Evolutionary conservation across 1,139 yeast genomes (phyloP).

Genomic region (Pichia sp.): DNA sequence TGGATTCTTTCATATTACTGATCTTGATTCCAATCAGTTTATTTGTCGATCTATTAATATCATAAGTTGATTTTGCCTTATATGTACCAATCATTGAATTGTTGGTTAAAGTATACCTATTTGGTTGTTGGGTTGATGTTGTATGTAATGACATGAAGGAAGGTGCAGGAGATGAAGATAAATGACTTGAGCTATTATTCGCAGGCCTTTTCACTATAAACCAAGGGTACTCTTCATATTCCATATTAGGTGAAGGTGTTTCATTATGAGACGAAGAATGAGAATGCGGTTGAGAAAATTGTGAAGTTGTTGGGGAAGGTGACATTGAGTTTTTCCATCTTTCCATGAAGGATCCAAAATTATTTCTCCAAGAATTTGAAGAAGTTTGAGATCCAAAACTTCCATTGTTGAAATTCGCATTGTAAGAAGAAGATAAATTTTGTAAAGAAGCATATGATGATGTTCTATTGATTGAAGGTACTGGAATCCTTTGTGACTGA

Average conservation of each 20-base stretch:
- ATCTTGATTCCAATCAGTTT: constrained; percentile 4
- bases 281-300: constrained; percentile 5
- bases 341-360: constrained; percentile 26
- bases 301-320: constrained; percentile 13
- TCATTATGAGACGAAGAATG: constrained; percentile 7
- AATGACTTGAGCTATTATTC: not conserved
- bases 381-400: constrained; percentile 12
- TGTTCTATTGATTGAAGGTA: constrained; percentile 21
- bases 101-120: constrained; percentile 3
- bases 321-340: constrained; percentile 20
- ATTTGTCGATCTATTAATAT: constrained; percentile 5
- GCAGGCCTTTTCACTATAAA: constrained; percentile 7
- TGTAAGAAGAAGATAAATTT: constrained; percentile 27
- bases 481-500: constrained; percentile 17
- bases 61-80: constrained; percentile 3
- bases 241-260: constrained; percentile 41
- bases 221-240: constrained; percentile 40
- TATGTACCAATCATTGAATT: constrained; percentile 3
- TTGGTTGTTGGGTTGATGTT: constrained; percentile 1
- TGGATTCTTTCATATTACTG: constrained; percentile 4
- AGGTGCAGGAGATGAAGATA: constrained; percentile 8
- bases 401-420: constrained; percentile 14
- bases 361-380: constrained; percentile 27
- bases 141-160: constrained; percentile 5
- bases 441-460: constrained; percentile 30